Conservation (phyloP, 495 filamentous ascomycete genomes). For the Rhypophila decipiens region DNA sequence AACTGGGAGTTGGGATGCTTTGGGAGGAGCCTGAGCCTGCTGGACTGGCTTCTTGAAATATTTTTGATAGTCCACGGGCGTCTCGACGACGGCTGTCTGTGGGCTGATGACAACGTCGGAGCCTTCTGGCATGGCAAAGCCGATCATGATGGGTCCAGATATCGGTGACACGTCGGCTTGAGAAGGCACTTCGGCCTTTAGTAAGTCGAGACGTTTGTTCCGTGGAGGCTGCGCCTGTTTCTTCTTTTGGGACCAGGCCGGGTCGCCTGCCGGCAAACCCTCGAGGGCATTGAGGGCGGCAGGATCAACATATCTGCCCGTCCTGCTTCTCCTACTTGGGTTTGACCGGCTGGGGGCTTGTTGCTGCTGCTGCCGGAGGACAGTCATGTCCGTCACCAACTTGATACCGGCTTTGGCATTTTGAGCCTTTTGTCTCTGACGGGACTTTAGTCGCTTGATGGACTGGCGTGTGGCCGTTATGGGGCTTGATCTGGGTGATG, state of each 20-base stretch:
- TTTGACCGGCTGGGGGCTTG: constrained; percentile 14
- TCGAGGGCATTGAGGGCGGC: constrained; percentile 46
- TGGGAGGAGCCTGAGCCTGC: constrained; percentile 53
- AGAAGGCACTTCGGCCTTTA: constrained; percentile 10
- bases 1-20: constrained; percentile 47
- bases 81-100: constrained; percentile 40
- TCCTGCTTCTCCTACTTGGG: constrained; percentile 18
- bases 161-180: constrained; percentile 63
- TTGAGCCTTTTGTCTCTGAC: constrained; percentile 45
- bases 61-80: constrained; percentile 27
- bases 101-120: constrained; percentile 49
- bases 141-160: constrained; percentile 73
- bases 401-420: constrained; percentile 58
- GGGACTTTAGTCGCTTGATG: constrained; percentile 37
- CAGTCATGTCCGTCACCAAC: constrained; percentile 54
- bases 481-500: too few species aligned
- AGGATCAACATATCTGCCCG: constrained; percentile 41
- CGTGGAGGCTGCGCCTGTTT: constrained; percentile 20
- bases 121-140: constrained; percentile 60
- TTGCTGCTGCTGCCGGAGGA: constrained; percentile 25
- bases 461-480: constrained; percentile 21
- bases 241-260: constrained; percentile 38
- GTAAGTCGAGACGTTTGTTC: constrained; percentile 21
- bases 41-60: constrained; percentile 27
- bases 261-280: constrained; percentile 32